Base-by-base conservation (phyloP, 2,329 filamentous ascomycete species). In the Sporothrix euskadiensis region DNA sequence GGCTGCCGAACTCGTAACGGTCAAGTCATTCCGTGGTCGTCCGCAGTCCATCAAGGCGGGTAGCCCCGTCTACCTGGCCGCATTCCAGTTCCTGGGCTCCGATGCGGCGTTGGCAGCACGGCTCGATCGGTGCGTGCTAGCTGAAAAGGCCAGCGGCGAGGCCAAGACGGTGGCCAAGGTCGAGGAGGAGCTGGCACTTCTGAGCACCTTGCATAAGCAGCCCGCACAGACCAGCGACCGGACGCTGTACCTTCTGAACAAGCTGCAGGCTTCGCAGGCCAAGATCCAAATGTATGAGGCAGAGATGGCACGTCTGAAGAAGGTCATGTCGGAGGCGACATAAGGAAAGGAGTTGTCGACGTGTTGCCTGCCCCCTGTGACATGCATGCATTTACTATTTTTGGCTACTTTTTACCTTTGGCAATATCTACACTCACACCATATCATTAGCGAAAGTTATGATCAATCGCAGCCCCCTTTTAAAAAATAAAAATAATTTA, bases 21-120 rank as follows among this genome's bases (percentile, higher is more conserved):
- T 98, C 70, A 87, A 88, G 35, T 89, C 89, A 4, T 84, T 86
- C 69, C 91, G 92, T 63, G 95, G 96, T 0, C 90, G 94, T 0
- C 95, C 96, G 0, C 89, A 90, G 73, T 85, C 85, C 44, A 92
- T 98, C 80, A 90, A 87, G 71, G 91, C 94, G 0, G 94, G 94
- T 30, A 94, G 93, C 79, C 94, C 95, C 0, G 91, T 98, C 35
- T 97, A 95, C 81, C 89, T 90, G 73, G 90, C 94, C 0, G 94
- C 94, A 0, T 98, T 98, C 83, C 86, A 87, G 74, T 85, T 88
- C 52, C 83, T 98, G 52, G 87, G 90, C 0, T 83, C 88, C 63
- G 94, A 98, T 79, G 85, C 86, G 7, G 93, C 94, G 0, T 85
- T 98, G 57, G 86, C 87, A 57, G 91, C 92, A 49, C 89, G 90